phyloP scores from a whole-genome alignment of 352 stramenopile species.

The Achlya hypogyna region DNA sequence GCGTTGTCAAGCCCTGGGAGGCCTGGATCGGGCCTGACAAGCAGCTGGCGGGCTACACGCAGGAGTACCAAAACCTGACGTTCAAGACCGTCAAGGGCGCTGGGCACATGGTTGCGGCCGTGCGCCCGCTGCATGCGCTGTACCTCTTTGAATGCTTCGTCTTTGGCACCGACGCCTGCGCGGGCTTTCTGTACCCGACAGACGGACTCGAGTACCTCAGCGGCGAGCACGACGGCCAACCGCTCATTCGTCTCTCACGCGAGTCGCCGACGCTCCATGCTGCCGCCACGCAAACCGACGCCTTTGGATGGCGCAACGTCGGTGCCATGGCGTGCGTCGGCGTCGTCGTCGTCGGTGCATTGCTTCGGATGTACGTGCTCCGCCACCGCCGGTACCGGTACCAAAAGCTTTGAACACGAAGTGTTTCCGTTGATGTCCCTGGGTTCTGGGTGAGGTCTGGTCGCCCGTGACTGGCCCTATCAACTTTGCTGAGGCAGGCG shows the following conservation, averaged over 20 bases:
- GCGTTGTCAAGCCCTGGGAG: conserved; percentile 47
- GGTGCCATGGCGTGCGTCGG: not conserved
- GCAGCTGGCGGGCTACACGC: conserved; percentile 81
- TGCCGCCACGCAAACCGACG: not conserved
- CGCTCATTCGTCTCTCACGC: not conserved
- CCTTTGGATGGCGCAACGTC: not conserved
- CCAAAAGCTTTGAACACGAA: not conserved
- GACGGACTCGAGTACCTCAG: conserved; percentile 32
- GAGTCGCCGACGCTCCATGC: not conserved
- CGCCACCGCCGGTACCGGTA: not conserved
- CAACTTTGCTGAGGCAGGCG: no score
- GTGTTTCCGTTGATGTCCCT: no score
- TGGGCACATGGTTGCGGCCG: conserved; percentile 78
- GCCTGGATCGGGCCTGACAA: conserved; percentile 63
- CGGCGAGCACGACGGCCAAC: not conserved
- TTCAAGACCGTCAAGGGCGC: conserved; percentile 90
- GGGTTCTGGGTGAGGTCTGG: no score
- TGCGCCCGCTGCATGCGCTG: conserved; percentile 16
- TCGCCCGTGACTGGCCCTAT: no score
- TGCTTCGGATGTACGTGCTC: not conserved
- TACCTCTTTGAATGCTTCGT: conserved; percentile 23
- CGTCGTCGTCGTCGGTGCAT: not conserved
- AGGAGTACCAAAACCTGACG: conserved; percentile 75
- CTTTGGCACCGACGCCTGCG: conserved; percentile 27
- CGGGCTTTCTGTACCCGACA: conserved; percentile 37